These are phyloP conservation scores for Aspergillus costaricaensis DNA, from an alignment of 2,329 filamentous ascomycete species.

Conservation along the genomic window DNA sequence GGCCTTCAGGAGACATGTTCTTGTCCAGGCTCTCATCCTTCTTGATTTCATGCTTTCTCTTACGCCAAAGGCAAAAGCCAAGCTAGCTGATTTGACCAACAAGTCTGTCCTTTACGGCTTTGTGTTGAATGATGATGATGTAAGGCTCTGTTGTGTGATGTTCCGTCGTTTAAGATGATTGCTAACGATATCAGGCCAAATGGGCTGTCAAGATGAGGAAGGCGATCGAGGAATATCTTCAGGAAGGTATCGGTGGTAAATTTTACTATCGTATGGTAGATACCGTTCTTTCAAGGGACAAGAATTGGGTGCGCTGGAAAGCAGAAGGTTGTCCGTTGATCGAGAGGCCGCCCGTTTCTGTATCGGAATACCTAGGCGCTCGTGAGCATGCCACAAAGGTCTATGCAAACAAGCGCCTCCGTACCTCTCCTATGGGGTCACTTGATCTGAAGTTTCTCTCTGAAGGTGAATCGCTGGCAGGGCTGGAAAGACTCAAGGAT, in stretches of 20 bases:
- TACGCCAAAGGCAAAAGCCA: constrained; percentile 77
- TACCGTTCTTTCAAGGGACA: constrained; percentile 90
- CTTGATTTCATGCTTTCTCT: constrained; percentile 94
- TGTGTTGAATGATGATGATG: constrained; percentile 77
- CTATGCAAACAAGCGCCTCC: constrained; percentile 70
- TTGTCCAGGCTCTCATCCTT: constrained; percentile 92
- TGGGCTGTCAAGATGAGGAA: constrained; percentile 81
- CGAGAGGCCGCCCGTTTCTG: constrained; percentile 69
- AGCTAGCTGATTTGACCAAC: constrained; percentile 72
- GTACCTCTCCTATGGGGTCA: constrained; percentile 68
- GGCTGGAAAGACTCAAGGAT: constrained; percentile 70
- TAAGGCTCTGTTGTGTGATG: constrained; percentile 43
- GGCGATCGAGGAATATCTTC: constrained; percentile 79
- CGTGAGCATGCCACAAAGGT: constrained; percentile 66
- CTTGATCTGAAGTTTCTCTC: constrained; percentile 77
- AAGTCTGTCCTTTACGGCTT: constrained; percentile 87
- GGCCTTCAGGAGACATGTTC: constrained; percentile 88
- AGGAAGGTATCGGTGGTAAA: constrained; percentile 76
- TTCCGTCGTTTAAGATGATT: background rate
- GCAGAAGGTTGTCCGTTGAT: constrained; percentile 90
- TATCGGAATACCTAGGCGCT: constrained; percentile 68
- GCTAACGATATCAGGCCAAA: constrained; percentile 60
- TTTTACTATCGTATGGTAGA: constrained; percentile 98
- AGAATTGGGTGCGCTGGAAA: constrained; percentile 99
- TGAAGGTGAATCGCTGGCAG: constrained; percentile 62